These are phyloP conservation scores for Metschnikowia picachoensis DNA, from an alignment of 805 yeast species.

Conservation along the genomic window DNA sequence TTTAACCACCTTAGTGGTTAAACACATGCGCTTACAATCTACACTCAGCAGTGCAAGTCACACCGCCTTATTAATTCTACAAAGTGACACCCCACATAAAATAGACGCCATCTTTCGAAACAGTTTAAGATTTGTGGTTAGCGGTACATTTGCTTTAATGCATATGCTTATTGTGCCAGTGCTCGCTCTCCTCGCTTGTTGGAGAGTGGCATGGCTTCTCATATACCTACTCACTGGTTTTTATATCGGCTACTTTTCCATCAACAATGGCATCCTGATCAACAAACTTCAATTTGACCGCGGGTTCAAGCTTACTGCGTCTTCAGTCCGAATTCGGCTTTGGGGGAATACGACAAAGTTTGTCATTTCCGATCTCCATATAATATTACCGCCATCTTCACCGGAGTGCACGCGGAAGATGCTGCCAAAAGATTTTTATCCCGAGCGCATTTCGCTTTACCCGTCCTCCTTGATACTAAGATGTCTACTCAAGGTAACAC, in stretches of 20 bases:
- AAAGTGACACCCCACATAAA: neutral
- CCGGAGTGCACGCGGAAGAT: neutral
- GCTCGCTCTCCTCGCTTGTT: slow-evolving; percentile 13
- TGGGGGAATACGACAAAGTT: slow-evolving; percentile 38
- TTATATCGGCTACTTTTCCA: slow-evolving; percentile 28
- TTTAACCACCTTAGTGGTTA: no score
- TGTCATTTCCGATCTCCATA: slow-evolving; percentile 25
- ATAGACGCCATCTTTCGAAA: neutral
- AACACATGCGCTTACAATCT: no score
- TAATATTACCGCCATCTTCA: neutral
- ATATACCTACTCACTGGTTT: slow-evolving; percentile 31
- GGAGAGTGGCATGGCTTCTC: slow-evolving; percentile 32
- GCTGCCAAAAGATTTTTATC: neutral
- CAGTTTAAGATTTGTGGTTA: neutral
- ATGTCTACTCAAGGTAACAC: neutral
- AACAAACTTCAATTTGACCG: slow-evolving; percentile 25
- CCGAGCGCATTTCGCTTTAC: slow-evolving; percentile 9
- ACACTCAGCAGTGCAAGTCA: no score
- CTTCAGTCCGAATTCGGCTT: slow-evolving; percentile 28
- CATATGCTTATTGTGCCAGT: slow-evolving; percentile 5
- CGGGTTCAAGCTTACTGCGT: slow-evolving; percentile 15
- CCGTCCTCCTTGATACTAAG: slow-evolving; percentile 3
- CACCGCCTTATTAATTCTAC: neutral
- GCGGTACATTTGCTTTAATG: neutral
- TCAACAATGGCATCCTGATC: slow-evolving; percentile 38